Conservation (phyloP, 306 rosid genomes). For the Trichosanthes truncata region DNA sequence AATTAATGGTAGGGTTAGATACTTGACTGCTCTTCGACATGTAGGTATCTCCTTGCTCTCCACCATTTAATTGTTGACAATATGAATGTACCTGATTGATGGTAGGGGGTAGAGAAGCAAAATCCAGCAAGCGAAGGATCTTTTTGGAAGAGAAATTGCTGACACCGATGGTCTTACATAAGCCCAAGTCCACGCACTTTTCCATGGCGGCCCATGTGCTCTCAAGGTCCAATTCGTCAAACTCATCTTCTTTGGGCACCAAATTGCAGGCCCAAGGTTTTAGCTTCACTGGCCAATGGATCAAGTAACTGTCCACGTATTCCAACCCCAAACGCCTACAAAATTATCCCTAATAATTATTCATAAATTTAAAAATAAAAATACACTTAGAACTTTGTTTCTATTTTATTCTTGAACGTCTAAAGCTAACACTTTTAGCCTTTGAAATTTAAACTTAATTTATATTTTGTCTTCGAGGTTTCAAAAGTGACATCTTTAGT, state of each 20-base stretch:
- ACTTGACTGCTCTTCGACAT: no score
- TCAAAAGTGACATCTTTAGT: no score
- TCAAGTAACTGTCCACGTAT: slow-evolving; percentile 66
- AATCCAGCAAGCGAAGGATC: slow-evolving; percentile 38
- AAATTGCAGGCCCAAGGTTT: slow-evolving; percentile 58
- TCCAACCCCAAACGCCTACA: slow-evolving; percentile 59
- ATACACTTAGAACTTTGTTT: no score
- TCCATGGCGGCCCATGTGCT: slow-evolving; percentile 71
- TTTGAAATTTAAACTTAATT: no score
- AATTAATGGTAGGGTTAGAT: no score
- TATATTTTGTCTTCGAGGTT: no score
- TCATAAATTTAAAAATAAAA: no score
- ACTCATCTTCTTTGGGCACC: slow-evolving; percentile 62
- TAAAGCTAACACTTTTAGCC: no score
- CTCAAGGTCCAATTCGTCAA: slow-evolving; percentile 43
- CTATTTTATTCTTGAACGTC: no score
- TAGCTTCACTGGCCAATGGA: slow-evolving; percentile 79
- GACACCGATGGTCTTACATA: slow-evolving; percentile 63
- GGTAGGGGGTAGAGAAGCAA: slow-evolving; percentile 49
- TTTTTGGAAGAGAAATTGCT: slow-evolving; percentile 76
- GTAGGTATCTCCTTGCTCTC: no score
- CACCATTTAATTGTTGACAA: no score
- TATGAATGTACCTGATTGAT: slow-evolving; percentile 48
- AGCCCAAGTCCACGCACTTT: slow-evolving; percentile 60
- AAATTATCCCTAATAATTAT: no score